phyloP scores from a whole-genome alignment of 192 early-diverging fungal species.

The Entrophospora sp. region DNA sequence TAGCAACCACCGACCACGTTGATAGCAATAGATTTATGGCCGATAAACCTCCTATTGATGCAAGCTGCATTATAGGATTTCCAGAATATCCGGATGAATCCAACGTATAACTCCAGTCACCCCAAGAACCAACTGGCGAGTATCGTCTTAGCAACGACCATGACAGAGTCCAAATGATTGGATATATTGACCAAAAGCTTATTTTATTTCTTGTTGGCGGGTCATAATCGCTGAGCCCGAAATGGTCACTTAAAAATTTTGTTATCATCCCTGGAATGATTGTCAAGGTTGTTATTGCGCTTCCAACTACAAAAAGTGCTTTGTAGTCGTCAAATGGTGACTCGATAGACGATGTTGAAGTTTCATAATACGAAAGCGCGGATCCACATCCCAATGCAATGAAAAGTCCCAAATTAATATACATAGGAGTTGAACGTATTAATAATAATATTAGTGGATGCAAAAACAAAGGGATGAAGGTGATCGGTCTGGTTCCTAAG shows the following conservation, averaged over 20 bases:
- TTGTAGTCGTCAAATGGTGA: neutral
- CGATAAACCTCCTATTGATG: neutral
- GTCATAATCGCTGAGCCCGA: no score
- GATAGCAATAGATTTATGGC: neutral
- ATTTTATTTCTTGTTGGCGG: neutral
- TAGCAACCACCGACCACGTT: neutral
- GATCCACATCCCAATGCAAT: neutral
- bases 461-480: neutral
- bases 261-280: neutral
- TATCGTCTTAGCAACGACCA: neutral
- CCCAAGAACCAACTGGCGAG: slow-evolving; percentile 16
- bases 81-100: neutral
- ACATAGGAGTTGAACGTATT: neutral
- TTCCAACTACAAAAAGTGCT: neutral
- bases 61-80: neutral
- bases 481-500: neutral
- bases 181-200: neutral
- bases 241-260: neutral
- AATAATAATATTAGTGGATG: neutral
- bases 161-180: neutral
- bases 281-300: neutral
- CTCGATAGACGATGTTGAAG: neutral
- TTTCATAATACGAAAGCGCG: neutral
- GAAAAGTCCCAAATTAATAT: neutral
- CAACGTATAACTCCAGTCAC: slow-evolving; percentile 16